Evolutionary conservation across 2,329 filamentous ascomycete species (phyloP), one percentile per base, ranked within the genome.

Genomic region (Lecanoromycetidae sp.): DNA sequence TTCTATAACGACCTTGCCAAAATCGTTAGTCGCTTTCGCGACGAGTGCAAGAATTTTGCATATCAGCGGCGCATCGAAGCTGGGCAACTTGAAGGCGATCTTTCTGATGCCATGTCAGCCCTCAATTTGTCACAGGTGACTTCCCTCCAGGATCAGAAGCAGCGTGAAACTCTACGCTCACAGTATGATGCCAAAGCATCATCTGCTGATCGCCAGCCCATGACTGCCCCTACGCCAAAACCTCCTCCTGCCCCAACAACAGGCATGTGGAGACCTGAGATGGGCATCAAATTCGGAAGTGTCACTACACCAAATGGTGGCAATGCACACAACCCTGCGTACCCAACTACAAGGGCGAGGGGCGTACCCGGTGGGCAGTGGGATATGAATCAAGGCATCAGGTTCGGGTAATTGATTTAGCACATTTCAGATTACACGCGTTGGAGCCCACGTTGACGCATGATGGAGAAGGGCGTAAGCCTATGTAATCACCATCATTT

Each of bases 1-100:
- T 98, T 98, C 61, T 98, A 96, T 69, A 98, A 98, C 56, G 88
- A 96, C 59, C 73, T 98, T 4, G 85, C 84, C 38, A 85, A 83
- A 64, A 87, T 96, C 52, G 84, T 94, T 1, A 82, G 79, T 30
- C 74, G 81, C 8, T 96, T 95, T 62, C 74, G 87, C 15, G 90
- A 95, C 55, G 84, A 85, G 29, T 80, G 80, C 49, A 77, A 77
- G 55, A 76, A 74, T 1, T 96, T 93, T 72, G 83, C 84, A 0
- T 82, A 87, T 23, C 78, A 87, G 59, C 74, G 91, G 44, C 76
- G 87, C 42, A 77, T 82, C 54, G 90, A 96, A 57, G 87, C 87
- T 0, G 77, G 80, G 54, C 77, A 79, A 45, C 63, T 94, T 27
- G 87, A 94, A 63, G 75, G 71, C 36, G 77, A 81, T 52, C 66